Base-by-base conservation (phyloP, 2,329 filamentous ascomycete genomes). In the Monilinia aucupariae region DNA sequence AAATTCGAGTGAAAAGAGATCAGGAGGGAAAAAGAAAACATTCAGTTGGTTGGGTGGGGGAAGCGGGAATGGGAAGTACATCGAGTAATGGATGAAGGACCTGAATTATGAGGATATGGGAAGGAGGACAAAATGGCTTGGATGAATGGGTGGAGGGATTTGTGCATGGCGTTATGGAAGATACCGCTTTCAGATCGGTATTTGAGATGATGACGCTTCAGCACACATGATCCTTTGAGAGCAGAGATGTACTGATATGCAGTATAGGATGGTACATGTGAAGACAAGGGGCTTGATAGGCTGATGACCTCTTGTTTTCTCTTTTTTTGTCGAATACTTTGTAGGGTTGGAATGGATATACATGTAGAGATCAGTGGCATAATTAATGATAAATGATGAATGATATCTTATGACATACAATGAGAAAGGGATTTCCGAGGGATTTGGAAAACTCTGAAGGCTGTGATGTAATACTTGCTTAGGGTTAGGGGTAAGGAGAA, bases 41-140 rank as follows among this genome's bases (percentile, higher is more conserved):
- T 62, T 62, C 49, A 62, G 60, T 58, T 62, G 60, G 60, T 56
- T 62, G 43, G 22, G 60, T 25, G 60, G 60, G 9, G 60, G 60
- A 5, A 58, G 51, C 41, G 60, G 51, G 9, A 51, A 48, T 48
- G 60, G 60, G 34, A 62, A 62, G 39, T 62, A 62, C 27, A 41
- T 62, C 58, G 60, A 62, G 45, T 55, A 55, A 55, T 41, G 34
- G 17, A 39, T 39, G 13, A 17, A 39, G 10, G 50, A 37, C 25
- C 12, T 32, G 34, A 45, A 45, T 55, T 17, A 53, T 27, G 51
- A 27, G 53, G 27, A 45, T 25, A 48, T 25, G 45, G 45, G 17
- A 13, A 22, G 27, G 52, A n/a, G 53, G n/a, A 22, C 20, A 47
- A 56, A 56, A 56, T 47, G 53, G 41, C 22, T 56, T 47, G 53